These are phyloP conservation scores for Emergomyces africanus DNA, from an alignment of 2,329 filamentous ascomycete genomes.

Conservation along the genomic window DNA sequence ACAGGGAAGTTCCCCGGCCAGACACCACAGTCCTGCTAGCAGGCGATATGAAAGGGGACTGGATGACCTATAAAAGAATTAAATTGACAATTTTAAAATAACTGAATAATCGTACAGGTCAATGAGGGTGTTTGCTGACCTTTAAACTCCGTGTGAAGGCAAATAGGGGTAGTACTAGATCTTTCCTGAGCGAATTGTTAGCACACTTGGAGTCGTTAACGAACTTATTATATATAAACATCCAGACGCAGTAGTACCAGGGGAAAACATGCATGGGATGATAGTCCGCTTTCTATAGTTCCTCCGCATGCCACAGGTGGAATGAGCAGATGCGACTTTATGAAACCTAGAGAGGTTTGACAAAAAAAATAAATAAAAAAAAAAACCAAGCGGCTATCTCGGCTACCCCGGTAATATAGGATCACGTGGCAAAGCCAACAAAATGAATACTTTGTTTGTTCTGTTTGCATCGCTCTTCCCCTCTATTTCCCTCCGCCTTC, in stretches of 20 bases:
- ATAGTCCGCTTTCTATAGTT: neutral
- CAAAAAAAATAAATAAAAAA: too few species aligned
- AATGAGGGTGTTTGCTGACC: neutral
- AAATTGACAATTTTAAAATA: too few species aligned
- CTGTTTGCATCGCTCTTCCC: neutral
- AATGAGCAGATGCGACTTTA: too few species aligned
- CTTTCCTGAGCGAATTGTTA: neutral
- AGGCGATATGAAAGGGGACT: too few species aligned
- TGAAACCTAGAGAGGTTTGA: too few species aligned
- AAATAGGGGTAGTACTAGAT: neutral
- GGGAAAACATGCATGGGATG: conserved; percentile 1
- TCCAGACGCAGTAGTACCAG: neutral
- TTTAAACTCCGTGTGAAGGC: neutral
- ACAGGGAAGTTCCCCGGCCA: too few species aligned
- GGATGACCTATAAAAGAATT: too few species aligned
- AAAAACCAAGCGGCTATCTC: neutral
- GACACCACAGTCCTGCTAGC: too few species aligned
- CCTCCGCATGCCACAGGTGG: neutral
- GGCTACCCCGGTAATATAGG: neutral
- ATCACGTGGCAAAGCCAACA: neutral
- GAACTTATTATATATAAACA: conserved; percentile 1
- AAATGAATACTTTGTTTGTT: neutral
- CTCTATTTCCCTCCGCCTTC: neutral
- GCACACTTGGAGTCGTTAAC: neutral
- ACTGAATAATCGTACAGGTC: too few species aligned